phyloP scores from a whole-genome alignment of 176 grass and related monocot species.

The Hsuehochloa calcarea region DNA sequence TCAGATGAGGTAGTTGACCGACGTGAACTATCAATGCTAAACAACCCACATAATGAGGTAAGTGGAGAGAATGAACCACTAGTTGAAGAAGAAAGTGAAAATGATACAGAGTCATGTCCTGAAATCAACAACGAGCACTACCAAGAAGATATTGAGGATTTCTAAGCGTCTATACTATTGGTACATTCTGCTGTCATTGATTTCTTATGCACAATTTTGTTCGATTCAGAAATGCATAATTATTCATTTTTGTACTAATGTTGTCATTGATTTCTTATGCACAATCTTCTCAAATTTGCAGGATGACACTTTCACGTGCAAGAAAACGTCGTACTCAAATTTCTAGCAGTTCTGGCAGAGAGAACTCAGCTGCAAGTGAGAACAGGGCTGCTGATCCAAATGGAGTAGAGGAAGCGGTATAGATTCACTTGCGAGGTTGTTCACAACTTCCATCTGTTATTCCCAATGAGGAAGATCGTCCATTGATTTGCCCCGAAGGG shows the following conservation, averaged over 20 bases:
- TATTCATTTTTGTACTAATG: too few species aligned
- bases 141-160: neutral
- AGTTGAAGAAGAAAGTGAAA: neutral
- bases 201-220: too few species aligned
- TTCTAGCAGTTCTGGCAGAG: too few species aligned
- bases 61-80: neutral
- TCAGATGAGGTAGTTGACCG: neutral
- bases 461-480: neutral
- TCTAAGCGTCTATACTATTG: neutral
- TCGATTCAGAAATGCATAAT: too few species aligned
- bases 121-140: neutral
- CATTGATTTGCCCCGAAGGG: neutral
- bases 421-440: neutral
- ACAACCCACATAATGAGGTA: neutral
- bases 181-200: too few species aligned
- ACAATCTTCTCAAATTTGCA: too few species aligned
- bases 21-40: neutral
- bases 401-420: neutral
- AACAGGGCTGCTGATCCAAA: neutral
- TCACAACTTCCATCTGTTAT: neutral
- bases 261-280: too few species aligned
- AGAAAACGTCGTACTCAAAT: too few species aligned
- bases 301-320: too few species aligned
- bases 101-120: neutral
- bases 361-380: too few species aligned